Percentiles rank a stretch among this genome's conserved stretches.
phyloP scores from a whole-genome alignment of 2,329 filamentous ascomycete species.

The Colletotrichum nymphaeae region DNA sequence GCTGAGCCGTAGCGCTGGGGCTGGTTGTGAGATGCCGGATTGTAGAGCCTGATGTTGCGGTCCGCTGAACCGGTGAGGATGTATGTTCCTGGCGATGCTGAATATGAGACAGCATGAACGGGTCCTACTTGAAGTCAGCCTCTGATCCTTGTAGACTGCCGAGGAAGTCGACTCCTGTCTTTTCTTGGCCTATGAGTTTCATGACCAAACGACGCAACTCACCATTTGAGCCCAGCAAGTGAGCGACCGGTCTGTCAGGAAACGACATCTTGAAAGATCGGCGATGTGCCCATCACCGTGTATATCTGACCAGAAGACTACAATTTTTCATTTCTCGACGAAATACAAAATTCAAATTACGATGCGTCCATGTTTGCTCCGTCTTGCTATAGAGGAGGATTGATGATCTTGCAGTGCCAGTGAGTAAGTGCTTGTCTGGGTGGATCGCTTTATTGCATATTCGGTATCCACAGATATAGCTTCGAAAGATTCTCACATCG shows the following conservation, averaged over 20 bases:
- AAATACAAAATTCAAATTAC: not conserved
- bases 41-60: slow-evolving; percentile 87
- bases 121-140: slow-evolving; percentile 61
- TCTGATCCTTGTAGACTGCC: not conserved
- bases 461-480: not conserved
- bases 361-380: not conserved
- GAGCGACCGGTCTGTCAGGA: slow-evolving; percentile 61
- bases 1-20: slow-evolving; percentile 38
- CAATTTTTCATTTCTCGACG: slow-evolving; percentile 8
- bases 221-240: slow-evolving; percentile 71
- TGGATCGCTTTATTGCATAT: slow-evolving; percentile 32
- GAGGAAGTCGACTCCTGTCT: too few species aligned
- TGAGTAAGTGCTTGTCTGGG: not conserved
- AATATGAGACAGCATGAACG: slow-evolving; percentile 79
- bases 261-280: slow-evolving; percentile 52
- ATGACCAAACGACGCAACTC: slow-evolving; percentile 38
- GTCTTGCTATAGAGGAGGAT: not conserved
- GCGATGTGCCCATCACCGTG: slow-evolving; percentile 26
- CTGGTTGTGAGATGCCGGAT: slow-evolving; percentile 65
- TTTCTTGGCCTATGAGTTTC: not conserved
- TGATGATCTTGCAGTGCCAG: not conserved
- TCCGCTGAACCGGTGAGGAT: slow-evolving; percentile 89
- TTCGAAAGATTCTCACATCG: not conserved
- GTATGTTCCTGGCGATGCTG: slow-evolving; percentile 77
- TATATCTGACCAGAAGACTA: not conserved